phyloP scores from a whole-genome alignment of 768 basidiomycete species.

The Gymnopilus junonius region DNA sequence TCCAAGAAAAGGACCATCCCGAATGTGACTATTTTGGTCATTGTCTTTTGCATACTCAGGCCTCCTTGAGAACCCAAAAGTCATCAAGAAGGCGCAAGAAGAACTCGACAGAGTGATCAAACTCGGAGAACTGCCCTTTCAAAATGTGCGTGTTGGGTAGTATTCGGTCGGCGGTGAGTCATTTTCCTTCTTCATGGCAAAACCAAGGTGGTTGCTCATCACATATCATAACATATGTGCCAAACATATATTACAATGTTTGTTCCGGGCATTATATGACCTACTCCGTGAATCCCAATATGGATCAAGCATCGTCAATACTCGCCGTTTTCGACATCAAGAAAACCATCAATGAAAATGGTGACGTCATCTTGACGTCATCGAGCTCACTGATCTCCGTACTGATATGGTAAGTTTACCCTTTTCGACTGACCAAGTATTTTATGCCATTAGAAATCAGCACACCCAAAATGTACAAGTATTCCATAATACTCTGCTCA shows the following conservation, averaged over 20 bases:
- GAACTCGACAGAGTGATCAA: slow-evolving; percentile 40
- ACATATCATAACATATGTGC: no score
- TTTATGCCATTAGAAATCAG: neutral
- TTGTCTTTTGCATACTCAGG: slow-evolving; percentile 37
- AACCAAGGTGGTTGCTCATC: no score
- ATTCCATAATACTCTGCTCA: neutral
- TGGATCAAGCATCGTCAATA: slow-evolving; percentile 29
- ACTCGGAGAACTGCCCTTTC: slow-evolving; percentile 36
- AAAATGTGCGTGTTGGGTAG: slow-evolving; percentile 31
- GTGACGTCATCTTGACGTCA: slow-evolving; percentile 13
- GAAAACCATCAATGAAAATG: slow-evolving; percentile 23
- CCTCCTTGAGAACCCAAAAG: slow-evolving; percentile 36
- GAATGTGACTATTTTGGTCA: slow-evolving; percentile 30
- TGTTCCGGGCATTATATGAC: slow-evolving; percentile 29
- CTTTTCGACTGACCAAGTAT: neutral
- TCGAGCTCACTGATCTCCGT: slow-evolving; percentile 22
- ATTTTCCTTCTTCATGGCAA: neutral
- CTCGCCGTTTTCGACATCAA: slow-evolving; percentile 27
- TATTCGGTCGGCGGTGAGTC: slow-evolving; percentile 34
- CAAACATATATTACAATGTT: slow-evolving; percentile 9
- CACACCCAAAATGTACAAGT: neutral
- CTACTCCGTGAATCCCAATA: slow-evolving; percentile 20
- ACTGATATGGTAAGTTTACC: slow-evolving; percentile 17
- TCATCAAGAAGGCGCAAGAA: slow-evolving; percentile 34
- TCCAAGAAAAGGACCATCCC: no score